Conservation (phyloP, 208 protist genomes). For the Herpetomonas samuelpessoai region DNA sequence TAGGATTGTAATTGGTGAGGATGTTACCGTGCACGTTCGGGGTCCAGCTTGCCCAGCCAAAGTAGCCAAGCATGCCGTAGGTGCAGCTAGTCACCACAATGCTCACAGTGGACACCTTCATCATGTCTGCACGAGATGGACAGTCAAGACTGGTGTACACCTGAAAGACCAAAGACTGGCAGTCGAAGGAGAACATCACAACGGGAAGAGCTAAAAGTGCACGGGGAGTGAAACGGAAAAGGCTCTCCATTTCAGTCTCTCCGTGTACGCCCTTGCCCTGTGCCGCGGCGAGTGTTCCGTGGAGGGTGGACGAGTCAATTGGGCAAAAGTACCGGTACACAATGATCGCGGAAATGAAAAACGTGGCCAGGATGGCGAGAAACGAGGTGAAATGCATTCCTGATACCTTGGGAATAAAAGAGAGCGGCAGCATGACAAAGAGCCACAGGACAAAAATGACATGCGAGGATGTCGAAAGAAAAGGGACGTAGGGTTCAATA, state of each 20-base stretch:
- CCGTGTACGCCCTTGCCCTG: too few species aligned
- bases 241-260: too few species aligned
- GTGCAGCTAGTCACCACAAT: slow-evolving; percentile 44
- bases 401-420: slow-evolving; percentile 43
- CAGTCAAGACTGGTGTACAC: slow-evolving; percentile 35
- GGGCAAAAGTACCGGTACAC: slow-evolving; percentile 62
- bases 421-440: slow-evolving; percentile 54
- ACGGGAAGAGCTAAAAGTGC: slow-evolving; percentile 49
- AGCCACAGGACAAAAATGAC: slow-evolving; percentile 42
- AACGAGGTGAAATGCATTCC: slow-evolving; percentile 46
- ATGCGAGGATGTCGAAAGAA: slow-evolving; percentile 29
- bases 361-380: slow-evolving; percentile 46
- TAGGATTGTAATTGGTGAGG: slow-evolving; percentile 62
- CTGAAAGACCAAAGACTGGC: slow-evolving; percentile 71
- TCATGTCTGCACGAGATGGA: slow-evolving; percentile 33
- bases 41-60: slow-evolving; percentile 50
- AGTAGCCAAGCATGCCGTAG: slow-evolving; percentile 61
- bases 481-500: slow-evolving; percentile 39
- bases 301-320: neutral
- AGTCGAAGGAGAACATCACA: slow-evolving; percentile 76
- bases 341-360: slow-evolving; percentile 53
- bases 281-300: neutral
- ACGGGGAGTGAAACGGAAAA: slow-evolving; percentile 32
- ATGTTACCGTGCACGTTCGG: slow-evolving; percentile 67
- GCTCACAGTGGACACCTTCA: slow-evolving; percentile 50